Evolutionary conservation across 768 basidiomycete species (phyloP).

Genomic region (Boletus speciosus): DNA sequence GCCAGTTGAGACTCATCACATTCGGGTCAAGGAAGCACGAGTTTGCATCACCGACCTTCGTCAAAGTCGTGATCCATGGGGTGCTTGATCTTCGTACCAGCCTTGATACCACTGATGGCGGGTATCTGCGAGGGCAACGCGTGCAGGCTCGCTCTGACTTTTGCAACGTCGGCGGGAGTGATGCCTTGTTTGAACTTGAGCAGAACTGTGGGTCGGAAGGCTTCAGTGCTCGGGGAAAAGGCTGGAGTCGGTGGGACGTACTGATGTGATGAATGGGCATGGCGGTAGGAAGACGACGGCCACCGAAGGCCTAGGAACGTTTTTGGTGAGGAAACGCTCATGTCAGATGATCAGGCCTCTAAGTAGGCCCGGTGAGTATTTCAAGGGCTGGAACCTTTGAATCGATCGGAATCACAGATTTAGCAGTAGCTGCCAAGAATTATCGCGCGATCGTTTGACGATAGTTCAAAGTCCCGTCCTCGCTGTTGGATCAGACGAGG

Average conservation of each 20-base stretch:
- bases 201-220: slow-evolving; percentile 10
- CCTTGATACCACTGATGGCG: slow-evolving; percentile 10
- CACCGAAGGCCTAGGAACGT: background rate
- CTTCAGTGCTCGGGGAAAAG: background rate
- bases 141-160: background rate
- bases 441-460: background rate
- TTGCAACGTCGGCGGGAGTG: slow-evolving; percentile 2
- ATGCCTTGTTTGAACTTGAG: slow-evolving; percentile 21
- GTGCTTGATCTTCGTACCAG: slow-evolving; percentile 17
- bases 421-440: too few relatives aligned
- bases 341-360: background rate
- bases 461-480: background rate
- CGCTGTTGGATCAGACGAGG: background rate
- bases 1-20: background rate
- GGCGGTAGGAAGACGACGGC: background rate
- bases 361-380: background rate
- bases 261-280: slow-evolving; percentile 24
- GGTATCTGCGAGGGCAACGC: slow-evolving; percentile 19
- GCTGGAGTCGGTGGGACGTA: slow-evolving; percentile 4
- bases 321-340: background rate
- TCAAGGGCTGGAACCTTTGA: background rate
- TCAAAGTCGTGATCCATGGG: slow-evolving; percentile 22
- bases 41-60: slow-evolving; percentile 12
- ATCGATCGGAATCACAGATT: background rate
- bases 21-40: background rate